Base-by-base conservation (phyloP, 495 filamentous ascomycete species). In the Neohortaea acidophila region DNA sequence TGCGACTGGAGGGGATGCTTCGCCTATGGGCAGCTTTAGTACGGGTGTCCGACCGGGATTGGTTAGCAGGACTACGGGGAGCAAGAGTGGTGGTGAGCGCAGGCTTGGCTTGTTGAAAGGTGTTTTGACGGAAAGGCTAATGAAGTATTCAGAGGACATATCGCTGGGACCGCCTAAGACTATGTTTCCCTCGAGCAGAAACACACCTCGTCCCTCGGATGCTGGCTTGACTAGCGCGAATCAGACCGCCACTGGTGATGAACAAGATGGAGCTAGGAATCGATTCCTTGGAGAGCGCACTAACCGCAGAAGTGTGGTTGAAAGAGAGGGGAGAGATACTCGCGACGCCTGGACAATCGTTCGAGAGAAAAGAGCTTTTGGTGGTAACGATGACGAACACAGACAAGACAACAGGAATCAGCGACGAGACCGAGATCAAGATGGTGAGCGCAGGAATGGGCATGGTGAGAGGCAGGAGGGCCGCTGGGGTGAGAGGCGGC, bases 331-430 rank as follows among this genome's bases (percentile, higher is more conserved):
- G 11, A 55, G 56, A 19, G 62, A 66, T 25, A 70, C 73, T 33
- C 59, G 55, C 34, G 73, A 79, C 30, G 67, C 71, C 31, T 78
- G 73, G 75, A 69, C 66, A 44, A 64, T 52, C 43, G 65, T 62
- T 17, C 66, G 72, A 31, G 61, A 67, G 29, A 67, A 67, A 41
- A 69, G 67, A 41, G 61, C 60, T 18, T 58, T 67, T 22, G 67
- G 60, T 18, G 59, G 59, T 22, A n/a, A n/a, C n/a, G 73, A 77
- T 7, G 75, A 78, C 11, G 61, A 52, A 36, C 70, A 75, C 1
- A 84, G 29, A 62, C 66, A 41, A 57, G 66, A 50, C 55, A 63
- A 34, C 64, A 66, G 41, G 59, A 68, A 31, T 63, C 69, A 42
- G 54, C 60, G 54, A 37, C 69, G 68, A 30, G 59, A 59, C 15